Evolutionary conservation across 768 basidiomycete genomes (phyloP).

Genomic region (Phylloporus scabripes): DNA sequence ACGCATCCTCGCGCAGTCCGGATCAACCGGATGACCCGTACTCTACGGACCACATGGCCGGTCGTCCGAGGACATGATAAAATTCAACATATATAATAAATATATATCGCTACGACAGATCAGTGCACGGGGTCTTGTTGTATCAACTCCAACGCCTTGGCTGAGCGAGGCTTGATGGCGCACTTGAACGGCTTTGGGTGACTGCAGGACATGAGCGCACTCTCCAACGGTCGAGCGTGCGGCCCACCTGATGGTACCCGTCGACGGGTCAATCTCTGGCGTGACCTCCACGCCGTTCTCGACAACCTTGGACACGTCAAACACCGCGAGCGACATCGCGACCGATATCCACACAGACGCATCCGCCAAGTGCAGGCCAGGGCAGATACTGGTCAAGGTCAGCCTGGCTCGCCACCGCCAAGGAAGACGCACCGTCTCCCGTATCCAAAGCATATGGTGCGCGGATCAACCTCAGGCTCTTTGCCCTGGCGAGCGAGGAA

Average conservation of each 20-base stretch:
- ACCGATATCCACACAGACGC: constrained; percentile 43
- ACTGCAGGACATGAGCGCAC: constrained; percentile 23
- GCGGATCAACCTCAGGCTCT: constrained; percentile 50
- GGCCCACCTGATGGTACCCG: constrained; percentile 57
- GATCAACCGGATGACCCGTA: background rate
- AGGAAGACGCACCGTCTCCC: constrained; percentile 46
- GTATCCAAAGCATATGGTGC: constrained; percentile 62
- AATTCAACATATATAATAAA: too few relatives aligned
- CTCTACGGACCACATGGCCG: background rate
- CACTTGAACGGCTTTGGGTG: constrained; percentile 63
- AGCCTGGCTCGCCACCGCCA: constrained; percentile 4
- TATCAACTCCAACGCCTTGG: constrained; percentile 49
- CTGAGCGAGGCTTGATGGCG: constrained; percentile 54
- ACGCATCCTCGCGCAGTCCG: constrained; percentile 41
- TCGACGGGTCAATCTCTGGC: constrained; percentile 52
- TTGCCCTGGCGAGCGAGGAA: constrained; percentile 39
- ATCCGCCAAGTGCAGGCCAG: constrained; percentile 46
- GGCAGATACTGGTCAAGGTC: constrained; percentile 20
- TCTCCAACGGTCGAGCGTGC: background rate
- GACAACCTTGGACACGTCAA: constrained; percentile 41
- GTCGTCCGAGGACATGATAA: constrained; percentile 3
- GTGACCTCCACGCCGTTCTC: constrained; percentile 44
- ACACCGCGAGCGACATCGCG: constrained; percentile 42
- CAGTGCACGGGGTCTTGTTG: constrained; percentile 37
- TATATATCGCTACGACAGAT: background rate